Conservation (phyloP, 2,329 filamentous ascomycete genomes). For the Aspergillus amoenus region DNA sequence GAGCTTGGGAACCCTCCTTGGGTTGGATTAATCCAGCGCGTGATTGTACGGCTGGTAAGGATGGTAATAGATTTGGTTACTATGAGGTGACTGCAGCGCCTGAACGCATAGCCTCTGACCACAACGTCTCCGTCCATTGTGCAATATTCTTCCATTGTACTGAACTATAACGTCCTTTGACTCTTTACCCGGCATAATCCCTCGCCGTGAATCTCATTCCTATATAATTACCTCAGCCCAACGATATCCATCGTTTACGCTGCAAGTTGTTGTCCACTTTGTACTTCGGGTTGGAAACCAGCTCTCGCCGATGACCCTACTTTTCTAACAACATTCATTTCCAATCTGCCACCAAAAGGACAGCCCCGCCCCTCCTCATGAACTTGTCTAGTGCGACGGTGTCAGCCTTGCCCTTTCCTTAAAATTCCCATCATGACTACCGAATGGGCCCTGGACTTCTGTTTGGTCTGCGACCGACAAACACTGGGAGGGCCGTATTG, state of each 20-base stretch:
- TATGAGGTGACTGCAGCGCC: constrained; percentile 14
- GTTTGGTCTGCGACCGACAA: constrained; percentile 89
- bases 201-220: background rate
- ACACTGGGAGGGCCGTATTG: constrained; percentile 81
- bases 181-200: background rate
- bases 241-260: background rate
- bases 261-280: background rate
- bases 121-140: background rate
- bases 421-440: constrained; percentile 31
- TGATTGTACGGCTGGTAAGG: constrained; percentile 1
- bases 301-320: background rate
- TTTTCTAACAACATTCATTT: background rate
- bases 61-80: constrained; percentile 13
- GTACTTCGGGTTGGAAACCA: too few relatives aligned
- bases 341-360: background rate
- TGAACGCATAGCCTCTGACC: background rate
- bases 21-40: background rate
- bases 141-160: constrained; percentile 3
- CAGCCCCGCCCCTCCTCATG: background rate
- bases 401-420: background rate
- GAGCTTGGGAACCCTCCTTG: background rate
- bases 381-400: background rate
- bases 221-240: background rate
- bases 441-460: constrained; percentile 84
- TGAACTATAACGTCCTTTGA: background rate